Evolutionary conservation across 2,329 filamentous ascomycete genomes (phyloP).

Genomic region (Paramyrothecium roridum): DNA sequence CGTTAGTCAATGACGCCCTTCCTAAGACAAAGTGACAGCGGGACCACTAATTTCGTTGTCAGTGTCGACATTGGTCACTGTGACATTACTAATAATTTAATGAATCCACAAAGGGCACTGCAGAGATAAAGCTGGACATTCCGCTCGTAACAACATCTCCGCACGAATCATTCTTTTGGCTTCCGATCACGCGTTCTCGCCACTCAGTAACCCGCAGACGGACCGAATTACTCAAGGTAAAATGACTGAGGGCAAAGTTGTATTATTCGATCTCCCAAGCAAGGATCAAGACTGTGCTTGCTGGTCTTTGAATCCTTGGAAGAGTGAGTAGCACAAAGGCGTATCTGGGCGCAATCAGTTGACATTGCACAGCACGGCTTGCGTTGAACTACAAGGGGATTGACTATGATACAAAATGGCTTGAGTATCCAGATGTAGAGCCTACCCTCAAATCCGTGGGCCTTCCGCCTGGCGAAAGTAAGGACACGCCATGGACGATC

Average conservation of each 20-base stretch:
- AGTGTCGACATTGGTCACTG: too few relatives aligned
- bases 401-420: slow-evolving; percentile 1
- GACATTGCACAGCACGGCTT: not conserved
- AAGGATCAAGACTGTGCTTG: not conserved
- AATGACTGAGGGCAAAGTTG: not conserved
- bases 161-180: too few relatives aligned
- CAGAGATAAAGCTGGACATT: too few relatives aligned
- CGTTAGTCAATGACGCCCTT: too few relatives aligned
- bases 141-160: too few relatives aligned
- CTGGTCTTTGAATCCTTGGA: slow-evolving; percentile 2
- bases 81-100: too few relatives aligned
- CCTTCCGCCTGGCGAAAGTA: not conserved
- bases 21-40: too few relatives aligned
- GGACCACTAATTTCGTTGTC: too few relatives aligned
- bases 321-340: not conserved
- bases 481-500: slow-evolving; percentile 11
- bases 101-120: too few relatives aligned
- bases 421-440: not conserved
- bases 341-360: not conserved
- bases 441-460: not conserved
- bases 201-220: too few relatives aligned
- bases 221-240: too few relatives aligned
- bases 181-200: too few relatives aligned
- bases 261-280: not conserved
- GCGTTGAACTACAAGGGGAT: slow-evolving; percentile 1